These are phyloP conservation scores for Trematosphaeria pertusa DNA, from an alignment of 2,329 filamentous ascomycete genomes.

Conservation along the genomic window DNA sequence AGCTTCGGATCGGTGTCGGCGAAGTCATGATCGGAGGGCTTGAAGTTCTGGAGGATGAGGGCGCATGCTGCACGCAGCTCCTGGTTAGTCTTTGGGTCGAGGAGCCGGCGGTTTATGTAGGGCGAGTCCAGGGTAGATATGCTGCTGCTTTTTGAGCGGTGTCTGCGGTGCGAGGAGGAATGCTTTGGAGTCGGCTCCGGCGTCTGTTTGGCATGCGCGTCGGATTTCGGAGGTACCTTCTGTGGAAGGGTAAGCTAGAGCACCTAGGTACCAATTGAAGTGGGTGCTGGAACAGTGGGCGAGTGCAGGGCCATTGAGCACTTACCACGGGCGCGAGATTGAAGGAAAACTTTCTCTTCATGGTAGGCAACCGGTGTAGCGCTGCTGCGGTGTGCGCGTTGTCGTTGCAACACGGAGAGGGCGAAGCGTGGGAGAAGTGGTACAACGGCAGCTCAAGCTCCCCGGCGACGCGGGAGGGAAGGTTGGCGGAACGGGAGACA, in stretches of 20 bases:
- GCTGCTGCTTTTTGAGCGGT: conserved; percentile 41
- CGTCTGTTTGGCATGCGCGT: conserved; percentile 37
- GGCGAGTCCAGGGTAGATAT: conserved; percentile 48
- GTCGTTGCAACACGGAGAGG: background rate
- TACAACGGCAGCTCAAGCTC: background rate
- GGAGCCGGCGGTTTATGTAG: conserved; percentile 52
- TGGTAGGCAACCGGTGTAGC: conserved; percentile 23
- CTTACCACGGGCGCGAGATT: conserved; percentile 51
- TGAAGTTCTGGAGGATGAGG: conserved; percentile 51
- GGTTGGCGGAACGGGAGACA: background rate
- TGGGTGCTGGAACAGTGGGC: background rate
- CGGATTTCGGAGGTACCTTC: conserved; percentile 44
- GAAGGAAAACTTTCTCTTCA: conserved; percentile 56
- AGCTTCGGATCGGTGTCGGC: conserved; percentile 45
- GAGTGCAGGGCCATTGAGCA: conserved; percentile 2
- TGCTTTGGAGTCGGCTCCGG: conserved; percentile 31
- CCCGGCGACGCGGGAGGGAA: background rate
- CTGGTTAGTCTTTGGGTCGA: conserved; percentile 51
- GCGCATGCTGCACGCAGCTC: conserved; percentile 56
- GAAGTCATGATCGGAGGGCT: conserved; percentile 48
- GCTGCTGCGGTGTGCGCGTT: background rate
- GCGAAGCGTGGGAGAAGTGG: background rate
- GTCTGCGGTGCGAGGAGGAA: conserved; percentile 27
- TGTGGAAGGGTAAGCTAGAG: conserved; percentile 27
- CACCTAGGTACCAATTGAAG: conserved; percentile 8